These are phyloP conservation scores for Carpinus viminea DNA, from an alignment of 306 rosid genomes.

Conservation along the genomic window DNA sequence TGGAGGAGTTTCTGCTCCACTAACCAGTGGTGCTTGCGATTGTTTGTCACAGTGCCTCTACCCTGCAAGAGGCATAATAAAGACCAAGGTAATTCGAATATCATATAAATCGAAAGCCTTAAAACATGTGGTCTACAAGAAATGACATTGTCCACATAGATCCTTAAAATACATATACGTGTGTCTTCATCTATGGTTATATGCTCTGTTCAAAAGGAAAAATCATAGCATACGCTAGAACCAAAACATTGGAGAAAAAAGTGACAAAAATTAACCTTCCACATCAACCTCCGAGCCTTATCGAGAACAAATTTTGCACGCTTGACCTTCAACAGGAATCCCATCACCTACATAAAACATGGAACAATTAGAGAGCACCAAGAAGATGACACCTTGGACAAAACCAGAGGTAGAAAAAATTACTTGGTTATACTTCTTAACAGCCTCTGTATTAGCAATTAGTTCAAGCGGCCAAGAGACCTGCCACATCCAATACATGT, in stretches of 20 bases:
- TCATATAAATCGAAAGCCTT: constrained; percentile 12
- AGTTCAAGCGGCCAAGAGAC: constrained; percentile 99
- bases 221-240: constrained; percentile 16
- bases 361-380: constrained; percentile 20
- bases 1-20: constrained; percentile 98
- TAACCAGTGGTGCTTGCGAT: constrained; percentile 79
- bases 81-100: constrained; percentile 14
- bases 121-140: constrained; percentile 11
- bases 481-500: constrained; percentile 46
- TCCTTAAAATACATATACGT: constrained; percentile 20
- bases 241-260: constrained; percentile 21
- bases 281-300: constrained; percentile 98
- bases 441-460: constrained; percentile 85
- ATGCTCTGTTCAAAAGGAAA: not conserved
- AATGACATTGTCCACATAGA: constrained; percentile 11
- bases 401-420: constrained; percentile 23
- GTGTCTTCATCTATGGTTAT: not conserved
- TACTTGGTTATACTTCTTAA: constrained; percentile 96
- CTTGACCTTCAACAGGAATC: constrained; percentile 90
- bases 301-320: constrained; percentile 91
- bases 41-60: constrained; percentile 54
- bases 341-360: constrained; percentile 67
- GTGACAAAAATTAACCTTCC: constrained; percentile 61
- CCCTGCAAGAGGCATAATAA: constrained; percentile 59
- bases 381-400: constrained; percentile 12